Evolutionary conservation across 805 yeast genomes (phyloP), one percentile per base, ranked within the genome.

Genomic region (Candida pini): DNA sequence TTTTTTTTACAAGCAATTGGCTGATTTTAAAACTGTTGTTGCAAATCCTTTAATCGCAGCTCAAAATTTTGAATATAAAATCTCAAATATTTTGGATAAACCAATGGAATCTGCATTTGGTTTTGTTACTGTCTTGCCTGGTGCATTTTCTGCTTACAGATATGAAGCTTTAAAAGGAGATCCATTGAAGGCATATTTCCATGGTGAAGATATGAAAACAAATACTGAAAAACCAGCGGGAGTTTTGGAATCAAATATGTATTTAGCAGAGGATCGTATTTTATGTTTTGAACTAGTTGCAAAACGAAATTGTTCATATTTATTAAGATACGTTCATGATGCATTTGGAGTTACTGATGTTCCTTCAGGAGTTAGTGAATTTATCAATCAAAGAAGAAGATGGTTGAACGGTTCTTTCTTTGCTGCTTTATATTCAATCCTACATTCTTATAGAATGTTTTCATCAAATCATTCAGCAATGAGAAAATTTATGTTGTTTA

Each of bases 371-470:
- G 74, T 90, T 26, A 76, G 88, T n/a, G 96, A 89, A 57, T 80
- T 89, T 45, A 78, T 90, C 28, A 71, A 88, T 40, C 97, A 90
- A 61, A 76, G 97, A 63, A 73, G 97, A 55, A 77, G 97, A 62
- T 90, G 97, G 97, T 73, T 90, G 44, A 90, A 90, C 58, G 97
- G 97, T 36, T 88, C 97, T 0, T 83, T 90, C 55, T 90, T 90
- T 62, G 97, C 97, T 0, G 92, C 95, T 9, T 69, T 88, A 34
- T 90, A 90, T 56, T 76, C 97, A 1, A 69, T 86, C 38, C 69
- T 77, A 31, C 95, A 89, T 59, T 78, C 78, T 56, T 75, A 72
- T 47, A 71, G 78, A 41, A 72, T 90, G 36, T 78, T 90, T 81
- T 55, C 69, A 2, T 81, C 95, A 19, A 78, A 79, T 18, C 97